Conservation (phyloP, 2,329 filamentous ascomycete genomes). For the Orbilia ellipsospora region DNA sequence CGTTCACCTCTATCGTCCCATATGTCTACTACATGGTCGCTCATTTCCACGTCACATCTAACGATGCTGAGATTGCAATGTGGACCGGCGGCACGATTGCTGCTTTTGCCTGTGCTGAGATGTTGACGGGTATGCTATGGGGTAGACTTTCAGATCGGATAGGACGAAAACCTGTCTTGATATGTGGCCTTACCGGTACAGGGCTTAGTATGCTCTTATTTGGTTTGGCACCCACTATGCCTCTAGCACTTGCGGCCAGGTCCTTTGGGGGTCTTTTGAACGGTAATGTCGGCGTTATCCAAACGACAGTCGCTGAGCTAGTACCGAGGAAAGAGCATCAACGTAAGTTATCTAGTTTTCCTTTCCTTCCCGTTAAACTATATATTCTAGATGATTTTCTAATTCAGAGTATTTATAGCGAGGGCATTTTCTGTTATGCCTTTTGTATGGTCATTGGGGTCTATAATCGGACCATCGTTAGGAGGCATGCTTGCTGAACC, state of each 20-base stretch:
- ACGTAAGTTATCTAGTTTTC: conserved; percentile 68
- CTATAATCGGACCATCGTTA: conserved; percentile 65
- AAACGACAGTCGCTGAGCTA: conserved; percentile 94
- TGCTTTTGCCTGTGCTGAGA: conserved; percentile 89
- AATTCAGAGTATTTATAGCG: conserved; percentile 65
- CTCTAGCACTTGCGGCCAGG: conserved; percentile 84
- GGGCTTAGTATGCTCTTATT: conserved; percentile 92
- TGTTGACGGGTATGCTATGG: conserved; percentile 92
- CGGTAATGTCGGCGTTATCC: conserved; percentile 71
- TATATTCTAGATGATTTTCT: too few species aligned
- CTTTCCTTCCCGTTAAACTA: neutral
- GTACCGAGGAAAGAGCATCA: conserved; percentile 94
- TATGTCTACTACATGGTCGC: conserved; percentile 75
- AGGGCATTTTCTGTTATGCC: conserved; percentile 98
- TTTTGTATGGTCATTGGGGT: conserved; percentile 96
- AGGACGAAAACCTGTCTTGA: conserved; percentile 89
- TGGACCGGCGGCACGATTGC: conserved; percentile 47
- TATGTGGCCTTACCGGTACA: conserved; percentile 89
- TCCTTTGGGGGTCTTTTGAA: conserved; percentile 92
- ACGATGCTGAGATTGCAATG: conserved; percentile 50
- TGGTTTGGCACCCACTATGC: conserved; percentile 85
- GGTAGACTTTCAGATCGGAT: conserved; percentile 90
- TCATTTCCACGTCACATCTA: conserved; percentile 70
- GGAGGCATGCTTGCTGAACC: conserved; percentile 90
- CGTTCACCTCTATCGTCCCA: conserved; percentile 77